Conservation (phyloP, 2,329 filamentous ascomycete genomes). For the Colletotrichum sojae region DNA sequence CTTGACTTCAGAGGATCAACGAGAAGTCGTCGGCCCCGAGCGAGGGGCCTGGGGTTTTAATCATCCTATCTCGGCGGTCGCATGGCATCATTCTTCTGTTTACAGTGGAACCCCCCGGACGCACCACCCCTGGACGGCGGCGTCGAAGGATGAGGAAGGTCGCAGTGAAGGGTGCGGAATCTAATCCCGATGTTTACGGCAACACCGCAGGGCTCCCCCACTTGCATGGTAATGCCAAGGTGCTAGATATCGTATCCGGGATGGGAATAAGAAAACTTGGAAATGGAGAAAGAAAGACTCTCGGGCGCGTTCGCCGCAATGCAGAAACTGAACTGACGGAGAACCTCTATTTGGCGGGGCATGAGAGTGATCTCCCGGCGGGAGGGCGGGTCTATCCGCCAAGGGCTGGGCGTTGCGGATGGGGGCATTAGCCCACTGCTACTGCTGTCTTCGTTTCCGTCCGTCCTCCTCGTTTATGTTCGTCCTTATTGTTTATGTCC, state of each 20-base stretch:
- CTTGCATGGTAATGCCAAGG: neutral
- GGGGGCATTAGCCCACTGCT: no score
- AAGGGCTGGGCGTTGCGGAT: neutral
- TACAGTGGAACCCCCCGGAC: constrained; percentile 15
- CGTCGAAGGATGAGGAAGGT: constrained; percentile 31
- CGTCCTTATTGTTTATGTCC: no score
- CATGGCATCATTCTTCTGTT: constrained; percentile 8
- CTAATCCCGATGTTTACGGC: constrained; percentile 22
- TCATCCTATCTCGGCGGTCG: neutral
- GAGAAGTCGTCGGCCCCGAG: neutral
- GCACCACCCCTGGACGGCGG: constrained; percentile 6
- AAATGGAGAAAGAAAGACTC: neutral
- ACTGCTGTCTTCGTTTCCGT: no score
- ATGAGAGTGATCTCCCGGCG: neutral
- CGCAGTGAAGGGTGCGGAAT: neutral
- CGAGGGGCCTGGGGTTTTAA: neutral
- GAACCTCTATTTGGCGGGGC: neutral
- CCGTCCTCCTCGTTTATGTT: no score
- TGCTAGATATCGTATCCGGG: neutral
- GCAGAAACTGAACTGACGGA: neutral
- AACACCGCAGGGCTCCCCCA: neutral
- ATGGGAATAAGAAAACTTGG: neutral
- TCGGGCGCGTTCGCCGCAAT: neutral
- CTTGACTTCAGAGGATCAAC: neutral
- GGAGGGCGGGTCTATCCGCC: neutral